Base-by-base conservation (phyloP, 805 yeast genomes). In the Crinitomyces ghanaensis region DNA sequence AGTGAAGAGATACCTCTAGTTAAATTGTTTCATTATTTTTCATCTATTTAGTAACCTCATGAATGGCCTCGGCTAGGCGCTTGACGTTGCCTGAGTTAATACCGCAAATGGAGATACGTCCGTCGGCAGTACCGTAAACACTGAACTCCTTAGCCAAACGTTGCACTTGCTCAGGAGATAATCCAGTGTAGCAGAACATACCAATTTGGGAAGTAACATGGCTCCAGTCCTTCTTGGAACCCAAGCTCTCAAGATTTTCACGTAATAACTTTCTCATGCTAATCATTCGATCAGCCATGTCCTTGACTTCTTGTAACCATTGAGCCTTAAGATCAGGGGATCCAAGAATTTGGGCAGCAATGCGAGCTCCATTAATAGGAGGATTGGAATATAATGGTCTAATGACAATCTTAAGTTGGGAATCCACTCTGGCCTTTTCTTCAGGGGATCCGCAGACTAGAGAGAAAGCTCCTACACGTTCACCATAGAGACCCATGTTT, bases 401-500 rank as follows among this genome's bases (percentile, higher is more conserved):
- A 40, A 83, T 77, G 47, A 81, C 69, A 53, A 72, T 74, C 65
- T 83, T 82, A 56, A 88, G 64, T 62, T 83, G 93, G 4, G 91
- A 82, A 60, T 66, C 85, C 48, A 75, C 70, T 17, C 57, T 60
- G 40, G 68, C 67, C 39, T 46, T 51, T 40, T 54, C 65, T 49
- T 65, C 68, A 42, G 53, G 62, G 36, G 66, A 54, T 11, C 65
- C 71, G 27, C 69, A 66, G 18, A 70, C 60, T 19, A 70, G 60
- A 32, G 78, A 73, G 44, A 85, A 63, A 8, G 94, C 81, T 5
- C 96, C 96, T 27, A 81, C 81, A 54, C 97, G 74, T 64, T 88
- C 95, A 50, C 96, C 96, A 56, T 86, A 86, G 49, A 86, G 72
- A 24, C 97, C 97, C 74, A 83, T 77, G 60, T 86, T 86, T 57